Percentiles rank a stretch among this genome's conserved stretches.
Evolutionary conservation across 2,329 filamentous ascomycete species (phyloP).

Genomic region (Cryphonectria parasitica): DNA sequence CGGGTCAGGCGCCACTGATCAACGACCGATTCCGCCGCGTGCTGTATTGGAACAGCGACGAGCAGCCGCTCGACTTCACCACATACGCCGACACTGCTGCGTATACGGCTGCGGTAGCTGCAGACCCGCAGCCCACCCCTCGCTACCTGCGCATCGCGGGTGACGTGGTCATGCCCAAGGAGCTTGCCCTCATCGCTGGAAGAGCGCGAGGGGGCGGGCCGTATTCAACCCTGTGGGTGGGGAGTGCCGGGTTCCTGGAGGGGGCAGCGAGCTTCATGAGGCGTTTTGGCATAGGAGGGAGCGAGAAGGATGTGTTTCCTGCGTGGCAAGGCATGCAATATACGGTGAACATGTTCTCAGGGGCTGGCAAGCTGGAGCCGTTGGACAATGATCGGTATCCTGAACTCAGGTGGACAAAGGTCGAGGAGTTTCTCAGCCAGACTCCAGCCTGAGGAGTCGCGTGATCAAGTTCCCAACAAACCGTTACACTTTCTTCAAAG

Average conservation of each 20-base stretch:
- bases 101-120: conserved; percentile 30
- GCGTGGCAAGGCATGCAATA: conserved; percentile 33
- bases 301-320: conserved; percentile 27
- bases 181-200: conserved; percentile 23
- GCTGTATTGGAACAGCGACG: conserved; percentile 25
- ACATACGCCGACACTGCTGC: conserved; percentile 31
- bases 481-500: background rate
- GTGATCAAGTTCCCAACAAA: background rate
- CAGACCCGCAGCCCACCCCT: conserved; percentile 30
- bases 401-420: conserved; percentile 29
- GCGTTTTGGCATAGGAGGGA: conserved; percentile 26
- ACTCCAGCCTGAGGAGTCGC: background rate
- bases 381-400: conserved; percentile 31
- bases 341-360: conserved; percentile 30
- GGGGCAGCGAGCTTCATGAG: conserved; percentile 23
- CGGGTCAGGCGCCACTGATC: conserved; percentile 21
- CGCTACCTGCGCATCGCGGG: conserved; percentile 31
- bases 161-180: conserved; percentile 23
- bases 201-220: conserved; percentile 8
- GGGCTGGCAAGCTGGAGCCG: conserved; percentile 28
- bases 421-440: conserved; percentile 20
- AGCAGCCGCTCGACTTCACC: conserved; percentile 30
- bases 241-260: conserved; percentile 27
- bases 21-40: conserved; percentile 21
- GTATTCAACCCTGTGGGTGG: conserved; percentile 27